Evolutionary conservation across 352 stramenopile genomes (phyloP).

Genomic region (Phytophthora multivora): DNA sequence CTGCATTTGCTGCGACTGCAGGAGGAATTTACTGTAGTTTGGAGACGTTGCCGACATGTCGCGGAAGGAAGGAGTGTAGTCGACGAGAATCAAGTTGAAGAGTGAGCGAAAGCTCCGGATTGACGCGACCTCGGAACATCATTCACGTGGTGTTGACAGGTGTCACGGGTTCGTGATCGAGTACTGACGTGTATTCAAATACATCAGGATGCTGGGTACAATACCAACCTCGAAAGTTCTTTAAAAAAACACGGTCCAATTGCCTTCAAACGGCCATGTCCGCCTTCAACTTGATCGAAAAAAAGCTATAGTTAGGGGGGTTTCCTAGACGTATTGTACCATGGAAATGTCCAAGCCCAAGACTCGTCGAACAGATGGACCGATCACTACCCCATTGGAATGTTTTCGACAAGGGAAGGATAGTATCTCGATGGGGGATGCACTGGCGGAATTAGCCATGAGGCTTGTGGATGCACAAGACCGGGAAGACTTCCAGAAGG

Average conservation of each 20-base stretch:
- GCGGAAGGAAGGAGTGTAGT: background rate
- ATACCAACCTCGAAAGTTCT: background rate
- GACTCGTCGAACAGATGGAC: constrained; percentile 29
- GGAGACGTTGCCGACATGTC: background rate
- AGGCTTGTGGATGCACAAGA: constrained; percentile 55
- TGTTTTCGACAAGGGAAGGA: constrained; percentile 39
- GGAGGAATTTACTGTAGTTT: background rate
- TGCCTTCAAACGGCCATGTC: constrained; percentile 12
- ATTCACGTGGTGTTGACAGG: constrained; percentile 6
- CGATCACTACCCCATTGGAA: constrained; percentile 50
- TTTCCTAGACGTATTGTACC: background rate
- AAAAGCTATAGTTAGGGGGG: constrained; percentile 14
- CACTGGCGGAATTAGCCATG: constrained; percentile 64
- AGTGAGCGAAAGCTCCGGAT: background rate
- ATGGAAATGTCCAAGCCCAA: constrained; percentile 16
- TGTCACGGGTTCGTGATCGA: background rate
- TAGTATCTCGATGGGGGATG: constrained; percentile 39
- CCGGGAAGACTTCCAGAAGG: constrained; percentile 55
- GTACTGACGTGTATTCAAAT: constrained; percentile 17
- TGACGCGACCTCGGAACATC: constrained; percentile 1
- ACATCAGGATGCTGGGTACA: constrained; percentile 17
- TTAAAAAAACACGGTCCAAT: background rate
- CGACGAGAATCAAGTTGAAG: constrained; percentile 12
- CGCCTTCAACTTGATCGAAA: constrained; percentile 10
- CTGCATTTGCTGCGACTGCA: constrained; percentile 1